Evolutionary conservation across 2,329 filamentous ascomycete species (phyloP), one percentile per base, ranked within the genome.

Genomic region (Grosmannia huntii): DNA sequence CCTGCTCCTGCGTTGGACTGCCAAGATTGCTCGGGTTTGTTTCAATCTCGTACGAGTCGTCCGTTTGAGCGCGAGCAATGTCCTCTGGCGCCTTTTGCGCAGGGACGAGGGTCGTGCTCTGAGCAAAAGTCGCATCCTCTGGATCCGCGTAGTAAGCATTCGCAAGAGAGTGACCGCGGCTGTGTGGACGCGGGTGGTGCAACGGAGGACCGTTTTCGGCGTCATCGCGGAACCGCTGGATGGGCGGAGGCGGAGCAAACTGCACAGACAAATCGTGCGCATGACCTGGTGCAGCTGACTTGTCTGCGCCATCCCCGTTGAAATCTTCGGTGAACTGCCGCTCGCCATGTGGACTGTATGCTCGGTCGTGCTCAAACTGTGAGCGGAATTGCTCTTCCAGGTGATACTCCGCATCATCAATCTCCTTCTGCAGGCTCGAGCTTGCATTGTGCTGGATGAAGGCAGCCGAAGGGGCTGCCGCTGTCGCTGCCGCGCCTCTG

Each of bases 341-440:
- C 53, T 75, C 72, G 48, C 78, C 74, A 55, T 84, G 83, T 2
- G 85, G 85, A 65, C 83, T 88, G 66, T 89, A 86, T 63, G 89
- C 87, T 58, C 87, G 62, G 38, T 72, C 85, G 64, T 90, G 86
- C 60, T 91, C 86, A 54, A 92, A 76, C 66, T 92, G 86, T 57
- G 86, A 84, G 56, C 89, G 84, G 61, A 91, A 83, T 61, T 89
- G 84, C 67, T 90, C 84, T 67, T 91, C 88, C 61, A 94, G 71
- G 65, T 92, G 89, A 66, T 94, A 92, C 65, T 95, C 89, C 5
- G 88, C 86, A 66, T 91, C 87, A 55, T 94, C 86, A 58, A 95
- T 86, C 64, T 94, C 90, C 61, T 85, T 86, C 68, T 96, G 90
- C 27, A 95, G 77, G 52, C 83, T 89, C 62, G 85, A 80, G 65